Evolutionary conservation across 2,329 filamentous ascomycete species (phyloP), one percentile per base, ranked within the genome.

Genomic region (Colletotrichum tanaceti): DNA sequence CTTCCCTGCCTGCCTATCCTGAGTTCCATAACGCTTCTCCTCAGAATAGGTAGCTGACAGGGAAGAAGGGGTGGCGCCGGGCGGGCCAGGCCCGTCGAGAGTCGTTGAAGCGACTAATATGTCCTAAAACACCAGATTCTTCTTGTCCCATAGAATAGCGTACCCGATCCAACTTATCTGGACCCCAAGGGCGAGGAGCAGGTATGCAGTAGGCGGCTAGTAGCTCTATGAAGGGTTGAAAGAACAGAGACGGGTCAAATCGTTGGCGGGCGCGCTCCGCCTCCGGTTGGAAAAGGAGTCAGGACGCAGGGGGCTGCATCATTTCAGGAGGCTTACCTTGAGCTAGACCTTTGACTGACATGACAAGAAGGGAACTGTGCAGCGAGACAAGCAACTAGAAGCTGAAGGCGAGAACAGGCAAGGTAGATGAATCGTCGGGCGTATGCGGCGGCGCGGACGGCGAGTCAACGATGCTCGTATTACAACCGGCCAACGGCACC

Each of bases 381-480:
- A n/a, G 39, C 11, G 59, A 62, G 49, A 43, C 58, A 62, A 44
- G 52, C 50, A 49, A 35, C 35, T 10, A 43, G 43, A 44, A 52
- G 52, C 22, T 35, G 38, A n/a, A 47, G 22, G 39, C 18, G 47
- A 32, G 38, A 38, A 20, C 16, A 47, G n/a, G 39, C 18, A 54
- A 32, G 43, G 44, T 57, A 41, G 43, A 44, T 55, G 39, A 65
- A 35, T 44, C 57, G 43, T 20, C 22, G 47, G 49, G 57, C 18
- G 50, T 55, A 41, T 49, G 9, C 28, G 28, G 22, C 47, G 46
- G 64, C 38, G 64, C 38, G 62, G 53, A 35, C 60, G 55, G 62
- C 62, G 65, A 65, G 62, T 68, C 65, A 68, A 64, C 32, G 47
- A 28, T 35, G n/a, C 41, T 65, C 32, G 41, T 50, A 28, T 50